Evolutionary conservation across 148 eudicot species (phyloP).

Genomic region (Agrostemma githago): DNA sequence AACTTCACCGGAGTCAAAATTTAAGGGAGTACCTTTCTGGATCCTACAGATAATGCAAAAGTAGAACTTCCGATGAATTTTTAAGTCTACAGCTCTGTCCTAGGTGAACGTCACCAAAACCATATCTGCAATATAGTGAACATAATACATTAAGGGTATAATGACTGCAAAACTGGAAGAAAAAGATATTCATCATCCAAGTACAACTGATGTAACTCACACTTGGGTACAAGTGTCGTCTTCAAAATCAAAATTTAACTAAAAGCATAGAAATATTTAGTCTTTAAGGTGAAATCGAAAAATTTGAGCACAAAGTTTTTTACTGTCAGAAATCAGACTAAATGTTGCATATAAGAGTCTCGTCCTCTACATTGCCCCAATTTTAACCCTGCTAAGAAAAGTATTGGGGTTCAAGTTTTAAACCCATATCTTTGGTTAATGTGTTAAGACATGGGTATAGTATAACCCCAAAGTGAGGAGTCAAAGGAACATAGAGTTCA

Average conservation of each 20-base stretch:
- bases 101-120: conserved; percentile 92
- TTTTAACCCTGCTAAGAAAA: too few species aligned
- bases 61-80: conserved; percentile 67
- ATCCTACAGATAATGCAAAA: conserved; percentile 53
- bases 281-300: background rate
- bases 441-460: background rate
- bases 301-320: background rate
- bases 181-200: background rate
- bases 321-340: background rate
- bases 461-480: background rate
- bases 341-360: too few species aligned
- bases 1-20: background rate
- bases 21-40: conserved; percentile 21
- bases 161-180: background rate
- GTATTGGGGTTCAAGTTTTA: background rate
- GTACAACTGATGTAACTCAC: background rate
- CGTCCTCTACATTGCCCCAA: background rate
- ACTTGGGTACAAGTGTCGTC: background rate
- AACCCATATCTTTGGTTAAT: background rate
- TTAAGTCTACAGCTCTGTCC: conserved; percentile 94
- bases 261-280: background rate
- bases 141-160: background rate
- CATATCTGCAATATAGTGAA: conserved; percentile 47
- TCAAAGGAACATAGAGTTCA: background rate
- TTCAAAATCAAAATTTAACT: too few species aligned